Conservation (phyloP, 148 eudicot genomes). For the Polygonum aviculare region DNA sequence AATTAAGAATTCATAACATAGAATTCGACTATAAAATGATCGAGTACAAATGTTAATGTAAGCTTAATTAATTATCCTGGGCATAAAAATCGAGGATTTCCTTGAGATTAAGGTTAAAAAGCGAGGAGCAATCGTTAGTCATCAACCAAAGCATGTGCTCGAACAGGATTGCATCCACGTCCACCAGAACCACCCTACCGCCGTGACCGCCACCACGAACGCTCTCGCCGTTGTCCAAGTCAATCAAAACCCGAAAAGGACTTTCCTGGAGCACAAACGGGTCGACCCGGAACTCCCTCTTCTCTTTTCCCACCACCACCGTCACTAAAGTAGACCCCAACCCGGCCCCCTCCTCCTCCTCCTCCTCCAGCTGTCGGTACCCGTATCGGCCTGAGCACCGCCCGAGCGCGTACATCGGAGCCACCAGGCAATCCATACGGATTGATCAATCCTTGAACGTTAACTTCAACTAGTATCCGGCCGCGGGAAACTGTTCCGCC, state of each 20-base stretch:
- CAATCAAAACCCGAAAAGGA: constrained; percentile 22
- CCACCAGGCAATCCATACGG: constrained; percentile 25
- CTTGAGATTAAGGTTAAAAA: constrained; percentile 47
- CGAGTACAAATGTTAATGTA: neutral
- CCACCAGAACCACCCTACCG: constrained; percentile 30
- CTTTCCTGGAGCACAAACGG: constrained; percentile 24
- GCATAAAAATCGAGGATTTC: constrained; percentile 54
- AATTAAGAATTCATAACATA: neutral
- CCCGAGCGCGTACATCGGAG: constrained; percentile 14
- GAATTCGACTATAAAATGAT: neutral
- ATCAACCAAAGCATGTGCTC: constrained; percentile 68
- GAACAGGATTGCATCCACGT: constrained; percentile 48
- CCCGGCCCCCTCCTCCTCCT: neutral
- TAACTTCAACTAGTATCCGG: too few relatives aligned
- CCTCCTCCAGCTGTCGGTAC: constrained; percentile 16
- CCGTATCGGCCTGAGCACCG: constrained; percentile 11
- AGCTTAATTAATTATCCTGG: constrained; percentile 25
- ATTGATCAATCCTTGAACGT: too few relatives aligned
- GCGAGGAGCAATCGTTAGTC: constrained; percentile 40
- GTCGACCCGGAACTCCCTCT: constrained; percentile 27
- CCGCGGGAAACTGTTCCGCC: too few relatives aligned
- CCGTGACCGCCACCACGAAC: neutral
- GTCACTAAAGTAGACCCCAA: constrained; percentile 10
- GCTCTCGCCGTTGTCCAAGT: constrained; percentile 7
- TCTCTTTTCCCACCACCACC: constrained; percentile 30